phyloP scores from a whole-genome alignment of 495 filamentous ascomycete genomes.

The Penicillium daleae region DNA sequence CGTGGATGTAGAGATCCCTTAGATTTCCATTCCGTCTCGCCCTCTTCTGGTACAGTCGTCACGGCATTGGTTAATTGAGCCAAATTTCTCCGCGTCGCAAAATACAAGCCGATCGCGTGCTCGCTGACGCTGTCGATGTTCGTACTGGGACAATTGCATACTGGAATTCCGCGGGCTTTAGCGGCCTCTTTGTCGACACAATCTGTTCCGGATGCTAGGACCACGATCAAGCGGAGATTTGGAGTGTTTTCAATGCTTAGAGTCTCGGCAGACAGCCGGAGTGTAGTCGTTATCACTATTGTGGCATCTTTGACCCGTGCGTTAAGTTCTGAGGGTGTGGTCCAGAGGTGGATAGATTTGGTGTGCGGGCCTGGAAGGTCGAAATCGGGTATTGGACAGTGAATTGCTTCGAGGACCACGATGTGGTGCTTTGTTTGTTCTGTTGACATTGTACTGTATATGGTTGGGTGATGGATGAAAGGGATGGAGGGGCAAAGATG shows the following conservation, averaged over 20 bases:
- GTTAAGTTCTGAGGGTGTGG: slow-evolving; percentile 34
- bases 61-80: background rate
- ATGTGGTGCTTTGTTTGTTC: slow-evolving; percentile 35
- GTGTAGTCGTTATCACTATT: slow-evolving; percentile 49
- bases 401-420: slow-evolving; percentile 51
- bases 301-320: slow-evolving; percentile 50
- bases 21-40: background rate
- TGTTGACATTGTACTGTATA: background rate
- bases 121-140: slow-evolving; percentile 58
- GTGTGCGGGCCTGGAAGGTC: slow-evolving; percentile 41
- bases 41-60: background rate
- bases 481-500: background rate
- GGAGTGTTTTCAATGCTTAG: slow-evolving; percentile 24
- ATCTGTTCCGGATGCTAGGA: slow-evolving; percentile 57
- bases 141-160: slow-evolving; percentile 52
- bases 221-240: slow-evolving; percentile 48
- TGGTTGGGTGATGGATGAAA: background rate
- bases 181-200: slow-evolving; percentile 52
- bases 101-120: slow-evolving; percentile 31
- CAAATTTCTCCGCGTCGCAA: background rate
- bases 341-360: slow-evolving; percentile 37
- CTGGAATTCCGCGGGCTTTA: slow-evolving; percentile 44
- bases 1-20: background rate
- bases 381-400: slow-evolving; percentile 48
- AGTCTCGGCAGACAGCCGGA: slow-evolving; percentile 33